A percentile compares a stretch with the other conserved stretches of the same genome.
Conservation (phyloP, 1,284 basidiomycete genomes). For the Amylostereum areolatum region DNA sequence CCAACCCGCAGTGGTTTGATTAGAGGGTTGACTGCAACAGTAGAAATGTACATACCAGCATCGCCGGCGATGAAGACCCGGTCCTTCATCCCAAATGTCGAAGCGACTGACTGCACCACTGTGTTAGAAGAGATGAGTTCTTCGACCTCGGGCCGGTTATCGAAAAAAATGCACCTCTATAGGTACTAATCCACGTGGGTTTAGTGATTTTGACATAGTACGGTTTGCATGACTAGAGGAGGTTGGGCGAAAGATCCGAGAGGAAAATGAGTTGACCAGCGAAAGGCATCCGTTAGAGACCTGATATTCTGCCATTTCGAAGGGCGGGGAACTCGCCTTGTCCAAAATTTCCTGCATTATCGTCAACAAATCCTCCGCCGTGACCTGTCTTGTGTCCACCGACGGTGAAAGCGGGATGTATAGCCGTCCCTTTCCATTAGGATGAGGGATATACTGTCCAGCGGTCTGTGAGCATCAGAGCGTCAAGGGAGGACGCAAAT, state of each 20-base stretch:
- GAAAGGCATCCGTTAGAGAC: too few relatives aligned
- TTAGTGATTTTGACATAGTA: slow-evolving; percentile 2
- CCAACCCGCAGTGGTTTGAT: too few relatives aligned
- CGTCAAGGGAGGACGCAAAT: not conserved
- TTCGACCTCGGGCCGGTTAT: too few relatives aligned
- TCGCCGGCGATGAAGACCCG: slow-evolving; percentile 2
- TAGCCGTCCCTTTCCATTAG: not conserved
- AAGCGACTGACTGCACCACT: not conserved
- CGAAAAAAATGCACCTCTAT: too few relatives aligned
- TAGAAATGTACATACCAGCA: too few relatives aligned
- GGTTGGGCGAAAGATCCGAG: too few relatives aligned
- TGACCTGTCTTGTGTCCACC: not conserved
- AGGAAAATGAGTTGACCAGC: too few relatives aligned
- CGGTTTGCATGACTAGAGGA: too few relatives aligned
- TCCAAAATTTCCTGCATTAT: not conserved
- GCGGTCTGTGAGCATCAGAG: not conserved
- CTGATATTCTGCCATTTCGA: too few relatives aligned
- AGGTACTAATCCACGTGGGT: slow-evolving; percentile 2
- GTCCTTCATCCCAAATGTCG: not conserved
- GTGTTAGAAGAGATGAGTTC: not conserved
- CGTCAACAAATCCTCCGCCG: not conserved
- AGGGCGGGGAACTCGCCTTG: too few relatives aligned
- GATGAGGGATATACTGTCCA: not conserved
- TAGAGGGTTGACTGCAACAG: too few relatives aligned
- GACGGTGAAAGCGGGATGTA: not conserved